These are phyloP conservation scores for Phytophthora brassicae DNA, from an alignment of 352 stramenopile genomes.

Conservation along the genomic window DNA sequence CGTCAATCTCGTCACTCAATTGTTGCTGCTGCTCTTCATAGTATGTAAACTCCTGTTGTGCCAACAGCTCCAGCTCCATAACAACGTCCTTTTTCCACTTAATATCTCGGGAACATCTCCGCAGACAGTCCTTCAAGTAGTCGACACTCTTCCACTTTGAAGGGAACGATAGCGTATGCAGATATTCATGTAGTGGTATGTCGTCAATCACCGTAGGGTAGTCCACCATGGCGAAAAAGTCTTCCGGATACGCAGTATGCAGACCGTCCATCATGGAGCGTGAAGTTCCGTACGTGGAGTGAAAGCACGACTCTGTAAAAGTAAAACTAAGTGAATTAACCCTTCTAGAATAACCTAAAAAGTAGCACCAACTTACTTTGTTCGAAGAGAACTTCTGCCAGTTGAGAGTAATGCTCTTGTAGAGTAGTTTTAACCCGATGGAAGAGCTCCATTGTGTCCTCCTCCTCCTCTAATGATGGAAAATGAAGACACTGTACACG, in stretches of 20 bases:
- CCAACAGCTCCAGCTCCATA: constrained; percentile 68
- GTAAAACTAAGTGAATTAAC: constrained; percentile 4
- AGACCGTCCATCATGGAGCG: constrained; percentile 51
- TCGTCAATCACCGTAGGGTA: constrained; percentile 69
- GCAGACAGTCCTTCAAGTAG: constrained; percentile 78
- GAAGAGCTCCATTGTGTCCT: constrained; percentile 42
- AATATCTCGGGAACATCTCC: constrained; percentile 72
- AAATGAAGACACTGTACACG: constrained; percentile 54
- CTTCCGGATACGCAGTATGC: constrained; percentile 48
- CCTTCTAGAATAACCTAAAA: neutral
- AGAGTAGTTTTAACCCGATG: constrained; percentile 52
- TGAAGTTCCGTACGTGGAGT: constrained; percentile 66
- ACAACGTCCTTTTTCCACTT: constrained; percentile 80
- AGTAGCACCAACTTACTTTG: constrained; percentile 39
- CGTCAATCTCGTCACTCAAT: constrained; percentile 78
- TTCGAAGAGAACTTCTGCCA: constrained; percentile 70
- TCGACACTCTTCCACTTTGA: constrained; percentile 83
- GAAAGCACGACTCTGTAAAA: constrained; percentile 56
- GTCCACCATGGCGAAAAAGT: constrained; percentile 71
- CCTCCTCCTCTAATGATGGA: constrained; percentile 25
- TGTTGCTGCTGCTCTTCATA: constrained; percentile 48
- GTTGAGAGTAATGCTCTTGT: constrained; percentile 55
- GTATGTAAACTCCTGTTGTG: constrained; percentile 57
- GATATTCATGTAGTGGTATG: constrained; percentile 64
- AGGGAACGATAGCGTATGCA: constrained; percentile 50